Evolutionary conservation across 257 asterid genomes (phyloP).

Genomic region (Sherardia arvensis): DNA sequence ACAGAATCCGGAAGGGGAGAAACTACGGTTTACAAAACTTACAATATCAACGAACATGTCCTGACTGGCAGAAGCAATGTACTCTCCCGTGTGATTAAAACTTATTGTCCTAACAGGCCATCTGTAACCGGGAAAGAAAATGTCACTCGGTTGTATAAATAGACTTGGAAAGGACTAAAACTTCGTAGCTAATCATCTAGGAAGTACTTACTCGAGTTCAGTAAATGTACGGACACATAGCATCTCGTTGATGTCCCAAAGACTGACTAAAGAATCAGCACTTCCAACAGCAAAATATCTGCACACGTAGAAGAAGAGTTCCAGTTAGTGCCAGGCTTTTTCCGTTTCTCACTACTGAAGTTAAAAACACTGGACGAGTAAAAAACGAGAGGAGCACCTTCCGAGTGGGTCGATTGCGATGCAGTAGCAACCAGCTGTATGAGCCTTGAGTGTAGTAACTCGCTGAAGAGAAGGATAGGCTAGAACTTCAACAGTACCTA

Average conservation of each 20-base stretch:
- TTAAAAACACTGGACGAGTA: background rate
- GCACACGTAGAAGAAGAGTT: constrained; percentile 2
- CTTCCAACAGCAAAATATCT: constrained; percentile 98
- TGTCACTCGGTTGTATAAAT: background rate
- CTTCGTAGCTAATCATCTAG: no score
- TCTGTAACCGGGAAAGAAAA: constrained; percentile 33
- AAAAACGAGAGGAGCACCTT: constrained; percentile 36
- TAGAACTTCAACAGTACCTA: constrained; percentile 94
- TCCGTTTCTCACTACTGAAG: background rate
- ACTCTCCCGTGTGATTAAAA: constrained; percentile 89
- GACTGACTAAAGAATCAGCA: constrained; percentile 95
- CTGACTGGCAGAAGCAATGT: constrained; percentile 93
- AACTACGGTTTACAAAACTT: constrained; percentile 22
- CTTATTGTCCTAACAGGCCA: constrained; percentile 99
- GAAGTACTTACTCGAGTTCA: constrained; percentile 72
- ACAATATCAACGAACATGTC: constrained; percentile 94
- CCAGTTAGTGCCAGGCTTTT: background rate
- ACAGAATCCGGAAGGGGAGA: background rate
- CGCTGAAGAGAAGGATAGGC: constrained; percentile 80
- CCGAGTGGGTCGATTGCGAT: constrained; percentile 94
- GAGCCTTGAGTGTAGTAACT: constrained; percentile 86
- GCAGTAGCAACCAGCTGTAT: constrained; percentile 99
- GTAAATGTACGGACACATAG: constrained; percentile 88
- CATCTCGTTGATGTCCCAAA: constrained; percentile 96
- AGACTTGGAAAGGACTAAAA: background rate